A percentile compares a stretch with the other conserved stretches of the same genome.
These are phyloP conservation scores for Ogataea saltuana DNA, from an alignment of 805 yeast genomes.

Conservation along the genomic window DNA sequence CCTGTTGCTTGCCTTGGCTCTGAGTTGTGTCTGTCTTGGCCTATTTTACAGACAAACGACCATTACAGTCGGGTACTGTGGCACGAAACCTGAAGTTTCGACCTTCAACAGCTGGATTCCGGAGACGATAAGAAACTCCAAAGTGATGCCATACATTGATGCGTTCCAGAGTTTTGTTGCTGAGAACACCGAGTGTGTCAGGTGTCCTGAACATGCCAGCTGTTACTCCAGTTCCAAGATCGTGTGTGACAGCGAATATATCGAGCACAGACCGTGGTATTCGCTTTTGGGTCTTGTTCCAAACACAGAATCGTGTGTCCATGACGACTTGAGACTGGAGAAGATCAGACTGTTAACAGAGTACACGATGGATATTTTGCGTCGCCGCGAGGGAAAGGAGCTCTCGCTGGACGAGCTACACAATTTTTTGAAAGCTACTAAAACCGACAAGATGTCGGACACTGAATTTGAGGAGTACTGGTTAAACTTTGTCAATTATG, in stretches of 20 bases:
- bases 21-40: conserved; percentile 37
- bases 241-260: conserved; percentile 71
- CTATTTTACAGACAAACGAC: conserved; percentile 66
- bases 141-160: conserved; percentile 30
- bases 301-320: conserved; percentile 63
- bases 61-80: conserved; percentile 72
- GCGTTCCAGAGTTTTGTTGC: conserved; percentile 48
- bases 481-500: conserved; percentile 52
- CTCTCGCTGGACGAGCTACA: conserved; percentile 69
- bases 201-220: conserved; percentile 79
- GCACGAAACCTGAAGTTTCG: conserved; percentile 45
- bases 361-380: conserved; percentile 64
- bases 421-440: conserved; percentile 60
- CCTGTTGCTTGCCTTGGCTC: conserved; percentile 38
- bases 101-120: conserved; percentile 24
- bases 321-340: conserved; percentile 71
- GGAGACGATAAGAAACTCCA: conserved; percentile 6
- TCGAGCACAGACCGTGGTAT: conserved; percentile 53
- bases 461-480: conserved; percentile 78
- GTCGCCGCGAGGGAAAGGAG: conserved; percentile 65
- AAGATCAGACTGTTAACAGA: conserved; percentile 64
- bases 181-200: conserved; percentile 54
- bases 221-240: conserved; percentile 63
- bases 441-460: conserved; percentile 44
- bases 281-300: conserved; percentile 60